phyloP scores from a whole-genome alignment of 208 protist species.

The Leishmania aethiopica region DNA sequence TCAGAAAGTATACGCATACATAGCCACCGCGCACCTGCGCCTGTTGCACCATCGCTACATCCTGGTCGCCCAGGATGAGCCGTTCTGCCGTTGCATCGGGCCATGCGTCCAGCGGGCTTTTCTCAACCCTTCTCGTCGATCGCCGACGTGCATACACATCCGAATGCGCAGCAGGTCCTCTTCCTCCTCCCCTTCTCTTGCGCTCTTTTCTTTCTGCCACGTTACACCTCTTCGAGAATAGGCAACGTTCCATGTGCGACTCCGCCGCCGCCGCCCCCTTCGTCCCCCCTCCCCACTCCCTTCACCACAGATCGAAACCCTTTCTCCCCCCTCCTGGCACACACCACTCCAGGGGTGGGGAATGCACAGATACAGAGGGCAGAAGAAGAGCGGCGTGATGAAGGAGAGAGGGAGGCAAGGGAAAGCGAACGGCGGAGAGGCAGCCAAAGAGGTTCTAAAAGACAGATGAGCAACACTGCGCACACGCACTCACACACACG shows the following conservation, averaged over 20 bases:
- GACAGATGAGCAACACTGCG: constrained; percentile 11
- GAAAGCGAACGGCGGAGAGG: neutral
- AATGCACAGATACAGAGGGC: neutral
- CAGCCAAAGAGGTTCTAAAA: constrained; percentile 39
- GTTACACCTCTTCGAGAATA: constrained; percentile 36
- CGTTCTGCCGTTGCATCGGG: neutral
- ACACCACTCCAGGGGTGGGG: neutral
- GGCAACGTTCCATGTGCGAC: neutral
- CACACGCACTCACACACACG: neutral
- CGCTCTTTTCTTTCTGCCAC: constrained; percentile 19
- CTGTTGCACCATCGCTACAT: neutral
- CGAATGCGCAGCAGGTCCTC: neutral
- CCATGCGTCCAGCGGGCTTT: neutral
- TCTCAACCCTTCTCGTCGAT: neutral
- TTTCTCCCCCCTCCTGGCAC: neutral
- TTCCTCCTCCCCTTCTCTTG: neutral
- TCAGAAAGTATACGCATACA: neutral
- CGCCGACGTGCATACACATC: neutral
- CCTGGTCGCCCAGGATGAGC: neutral
- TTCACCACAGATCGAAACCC: neutral
- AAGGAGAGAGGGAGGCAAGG: neutral
- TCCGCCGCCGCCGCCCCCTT: neutral
- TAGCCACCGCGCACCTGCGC: neutral
- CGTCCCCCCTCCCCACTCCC: neutral
- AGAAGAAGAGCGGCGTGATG: neutral